Evolutionary conservation across 2,329 filamentous ascomycete species (phyloP).

Genomic region (Endothia cerciana): DNA sequence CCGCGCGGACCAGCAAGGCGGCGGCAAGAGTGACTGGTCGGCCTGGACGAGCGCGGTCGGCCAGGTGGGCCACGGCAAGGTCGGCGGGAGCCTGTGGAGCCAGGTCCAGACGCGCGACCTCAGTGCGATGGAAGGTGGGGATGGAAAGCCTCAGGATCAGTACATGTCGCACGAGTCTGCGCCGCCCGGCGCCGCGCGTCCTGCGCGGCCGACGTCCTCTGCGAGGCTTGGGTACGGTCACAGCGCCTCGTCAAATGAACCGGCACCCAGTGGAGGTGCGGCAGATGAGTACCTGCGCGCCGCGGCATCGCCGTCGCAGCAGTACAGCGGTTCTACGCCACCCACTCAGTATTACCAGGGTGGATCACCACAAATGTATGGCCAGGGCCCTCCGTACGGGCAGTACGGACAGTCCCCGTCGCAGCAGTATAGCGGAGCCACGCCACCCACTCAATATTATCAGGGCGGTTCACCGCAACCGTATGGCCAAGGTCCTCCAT

Average conservation of each 20-base stretch:
- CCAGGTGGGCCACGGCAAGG: conserved; percentile 56
- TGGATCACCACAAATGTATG: conserved; percentile 30
- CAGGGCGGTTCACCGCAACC: conserved; percentile 36
- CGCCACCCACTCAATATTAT: conserved; percentile 38
- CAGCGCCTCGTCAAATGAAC: background rate
- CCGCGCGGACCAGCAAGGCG: conserved; percentile 37
- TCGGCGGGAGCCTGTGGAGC: conserved; percentile 62
- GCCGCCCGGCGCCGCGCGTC: conserved; percentile 27
- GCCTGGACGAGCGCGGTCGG: conserved; percentile 42
- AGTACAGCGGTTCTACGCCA: conserved; percentile 35
- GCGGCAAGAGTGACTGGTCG: conserved; percentile 41
- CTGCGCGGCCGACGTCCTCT: conserved; percentile 31
- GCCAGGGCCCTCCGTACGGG: conserved; percentile 26
- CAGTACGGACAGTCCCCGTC: conserved; percentile 26
- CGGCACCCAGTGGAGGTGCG: conserved; percentile 19
- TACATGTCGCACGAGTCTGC: conserved; percentile 32
- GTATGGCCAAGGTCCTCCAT: conserved; percentile 29
- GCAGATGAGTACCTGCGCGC: conserved; percentile 29
- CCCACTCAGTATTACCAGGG: conserved; percentile 38
- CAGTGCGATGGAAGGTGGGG: conserved; percentile 55
- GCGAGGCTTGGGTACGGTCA: conserved; percentile 19
- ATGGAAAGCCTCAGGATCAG: conserved; percentile 39
- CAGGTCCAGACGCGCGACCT: conserved; percentile 64
- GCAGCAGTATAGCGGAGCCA: conserved; percentile 32
- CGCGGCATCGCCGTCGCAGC: conserved; percentile 27